Conservation (phyloP, 805 yeast genomes). For the Suhomyces kilbournensis region DNA sequence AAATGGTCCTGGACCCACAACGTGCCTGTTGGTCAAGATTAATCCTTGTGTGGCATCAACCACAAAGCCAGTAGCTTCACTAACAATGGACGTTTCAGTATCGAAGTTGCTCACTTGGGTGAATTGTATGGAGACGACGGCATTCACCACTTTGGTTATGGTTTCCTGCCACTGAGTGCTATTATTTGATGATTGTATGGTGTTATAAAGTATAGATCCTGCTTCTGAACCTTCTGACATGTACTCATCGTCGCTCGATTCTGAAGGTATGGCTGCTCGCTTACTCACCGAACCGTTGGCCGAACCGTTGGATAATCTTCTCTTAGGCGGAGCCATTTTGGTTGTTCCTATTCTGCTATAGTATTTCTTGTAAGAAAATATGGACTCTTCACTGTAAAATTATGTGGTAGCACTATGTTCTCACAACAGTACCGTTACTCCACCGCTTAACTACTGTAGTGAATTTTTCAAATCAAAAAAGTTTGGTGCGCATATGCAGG, state of each 20-base stretch:
- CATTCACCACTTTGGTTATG: conserved; percentile 20
- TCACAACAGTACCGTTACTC: background rate
- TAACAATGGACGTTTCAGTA: conserved; percentile 73
- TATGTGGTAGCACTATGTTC: background rate
- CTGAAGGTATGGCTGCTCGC: conserved; percentile 1
- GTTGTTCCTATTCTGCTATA: background rate
- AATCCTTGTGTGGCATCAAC: conserved; percentile 81
- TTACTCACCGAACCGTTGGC: conserved; percentile 4
- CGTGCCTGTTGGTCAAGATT: conserved; percentile 89
- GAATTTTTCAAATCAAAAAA: background rate
- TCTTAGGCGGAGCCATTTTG: conserved; percentile 1
- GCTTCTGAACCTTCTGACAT: conserved; percentile 6
- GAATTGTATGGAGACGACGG: conserved; percentile 87
- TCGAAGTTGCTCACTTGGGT: conserved; percentile 85
- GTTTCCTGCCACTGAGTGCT: conserved; percentile 18
- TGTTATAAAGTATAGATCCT: conserved; percentile 13
- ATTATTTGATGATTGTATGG: conserved; percentile 8
- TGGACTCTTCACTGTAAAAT: background rate
- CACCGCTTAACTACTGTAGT: background rate
- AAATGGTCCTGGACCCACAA: conserved; percentile 94
- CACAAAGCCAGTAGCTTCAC: conserved; percentile 95
- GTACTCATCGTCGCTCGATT: conserved; percentile 9
- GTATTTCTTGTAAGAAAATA: background rate
- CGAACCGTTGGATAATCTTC: conserved; percentile 11
- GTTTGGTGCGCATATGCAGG: background rate